Base-by-base conservation (phyloP, 208 protist genomes). In the Histomonas meleagridis region DNA sequence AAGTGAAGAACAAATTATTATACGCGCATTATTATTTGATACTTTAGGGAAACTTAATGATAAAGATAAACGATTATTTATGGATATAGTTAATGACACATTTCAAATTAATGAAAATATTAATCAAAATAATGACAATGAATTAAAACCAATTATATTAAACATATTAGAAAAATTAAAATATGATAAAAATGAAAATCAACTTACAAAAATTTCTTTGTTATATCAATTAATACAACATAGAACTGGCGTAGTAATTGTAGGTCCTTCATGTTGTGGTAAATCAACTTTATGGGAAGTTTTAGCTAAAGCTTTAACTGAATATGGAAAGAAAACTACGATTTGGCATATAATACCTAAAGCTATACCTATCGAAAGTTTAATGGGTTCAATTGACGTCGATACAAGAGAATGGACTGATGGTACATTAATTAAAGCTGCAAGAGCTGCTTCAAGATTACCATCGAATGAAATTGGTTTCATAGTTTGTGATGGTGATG, bases 351-450 rank as follows among this genome's bases (percentile, higher is more conserved):
- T 99, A 57, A 98, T 98, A 94, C 98, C 98, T 57, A 99, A 99
- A 95, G 96, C 97, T 35, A 97, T 99, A 53, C 7, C 76, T 0
- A 12, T 69, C 0, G 86, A 91, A 69, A n/a, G 35, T 18, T 94
- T 99, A 38, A 95, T 99, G 38, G 98, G 98, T 32, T 94, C 96
- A 92, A 98, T 99, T 96, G 97, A 99, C 93, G 94, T 96, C 65
- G 97, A 98, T 94, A 99, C 98, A 14, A 96, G 97, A 70, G 97
- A 99, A 94, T 99, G 97, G 97, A 97, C 96, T 91, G 98, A 99
- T 94, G 97, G 98, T 62, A 97, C 99, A n/a, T 28, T 93, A 9
- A 93, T 79, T 18, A 5, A 28, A 1, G 76, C 76, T 51, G 76
- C 76, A 38, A 5, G 76, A 26, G 55, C 72, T 40, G 79, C 92